These are phyloP conservation scores for Blastocystis sp. DNA, from an alignment of 352 stramenopile genomes.

Conservation along the genomic window DNA sequence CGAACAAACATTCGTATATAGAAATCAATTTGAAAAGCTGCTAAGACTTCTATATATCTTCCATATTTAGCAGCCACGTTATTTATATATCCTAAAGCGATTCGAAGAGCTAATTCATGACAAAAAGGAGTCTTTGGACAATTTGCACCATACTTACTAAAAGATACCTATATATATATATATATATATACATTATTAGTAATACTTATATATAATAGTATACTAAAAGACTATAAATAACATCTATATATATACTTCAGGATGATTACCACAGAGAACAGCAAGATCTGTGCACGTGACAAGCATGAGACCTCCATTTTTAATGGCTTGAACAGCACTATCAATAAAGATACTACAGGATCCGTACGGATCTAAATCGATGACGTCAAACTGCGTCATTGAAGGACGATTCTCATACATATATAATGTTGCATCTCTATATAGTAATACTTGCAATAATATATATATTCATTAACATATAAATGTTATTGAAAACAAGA, in stretches of 20 bases:
- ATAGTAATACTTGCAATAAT: background rate
- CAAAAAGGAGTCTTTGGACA: conserved; percentile 57
- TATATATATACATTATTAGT: too few species aligned
- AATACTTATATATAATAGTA: too few species aligned
- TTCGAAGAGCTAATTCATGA: conserved; percentile 64
- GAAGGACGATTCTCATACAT: conserved; percentile 48
- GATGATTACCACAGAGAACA: conserved; percentile 46
- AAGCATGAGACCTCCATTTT: conserved; percentile 81
- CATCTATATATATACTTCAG: too few species aligned
- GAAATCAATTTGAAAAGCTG: conserved; percentile 94
- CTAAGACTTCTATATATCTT: conserved; percentile 79
- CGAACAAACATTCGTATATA: conserved; percentile 97
- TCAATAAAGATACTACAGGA: conserved; percentile 92
- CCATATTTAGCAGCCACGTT: conserved; percentile 76
- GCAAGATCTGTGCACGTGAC: conserved; percentile 98
- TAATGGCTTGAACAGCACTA: conserved; percentile 73
- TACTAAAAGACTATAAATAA: too few species aligned
- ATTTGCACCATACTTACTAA: conserved; percentile 57
- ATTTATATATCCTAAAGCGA: conserved; percentile 82
- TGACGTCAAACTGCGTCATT: conserved; percentile 89
- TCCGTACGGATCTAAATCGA: conserved; percentile 97
- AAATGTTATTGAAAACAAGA: conserved; percentile 7
- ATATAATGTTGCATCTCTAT: conserved; percentile 41
- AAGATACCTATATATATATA: too few species aligned
- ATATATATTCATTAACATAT: conserved; percentile 37